Percentiles rank a stretch among this genome's conserved stretches.
These are phyloP conservation scores for Mrakia blollopis DNA, from an alignment of 768 basidiomycete species.

Conservation along the genomic window DNA sequence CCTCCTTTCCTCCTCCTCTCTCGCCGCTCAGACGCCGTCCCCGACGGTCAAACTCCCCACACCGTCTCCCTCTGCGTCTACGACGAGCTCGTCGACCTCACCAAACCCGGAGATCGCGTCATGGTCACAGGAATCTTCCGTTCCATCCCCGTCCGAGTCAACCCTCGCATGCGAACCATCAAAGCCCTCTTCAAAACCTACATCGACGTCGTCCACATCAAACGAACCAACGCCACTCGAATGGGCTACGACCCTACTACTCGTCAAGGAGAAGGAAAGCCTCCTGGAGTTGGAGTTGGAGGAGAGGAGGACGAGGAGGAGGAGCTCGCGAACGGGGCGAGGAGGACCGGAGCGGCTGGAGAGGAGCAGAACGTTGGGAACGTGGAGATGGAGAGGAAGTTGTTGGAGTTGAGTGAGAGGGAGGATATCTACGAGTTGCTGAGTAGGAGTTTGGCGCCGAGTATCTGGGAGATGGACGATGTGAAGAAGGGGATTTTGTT, in stretches of 20 bases:
- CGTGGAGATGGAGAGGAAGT: constrained; percentile 72
- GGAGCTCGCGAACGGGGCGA: constrained; percentile 44
- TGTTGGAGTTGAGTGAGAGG: constrained; percentile 64
- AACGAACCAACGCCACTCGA: constrained; percentile 57
- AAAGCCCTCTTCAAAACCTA: constrained; percentile 98
- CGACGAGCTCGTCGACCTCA: constrained; percentile 93
- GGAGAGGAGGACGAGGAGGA: constrained; percentile 61
- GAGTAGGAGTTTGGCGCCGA: constrained; percentile 79
- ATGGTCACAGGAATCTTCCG: constrained; percentile 89
- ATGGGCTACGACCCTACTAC: constrained; percentile 78
- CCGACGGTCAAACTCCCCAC: constrained; percentile 96
- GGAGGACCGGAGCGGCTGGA: constrained; percentile 47
- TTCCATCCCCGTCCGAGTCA: constrained; percentile 89
- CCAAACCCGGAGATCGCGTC: constrained; percentile 91
- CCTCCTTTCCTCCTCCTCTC: not conserved
- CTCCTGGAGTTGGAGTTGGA: constrained; percentile 63
- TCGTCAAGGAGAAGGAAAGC: constrained; percentile 56
- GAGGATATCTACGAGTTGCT: constrained; percentile 84
- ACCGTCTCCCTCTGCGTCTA: constrained; percentile 97
- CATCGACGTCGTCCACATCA: constrained; percentile 89
- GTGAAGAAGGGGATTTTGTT: constrained; percentile 97
- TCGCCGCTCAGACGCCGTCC: constrained; percentile 73
- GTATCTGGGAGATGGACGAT: constrained; percentile 97
- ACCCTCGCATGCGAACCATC: constrained; percentile 82
- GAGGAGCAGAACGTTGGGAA: constrained; percentile 42